Percentiles rank a stretch among this genome's conserved stretches.
Conservation (phyloP, 257 asterid genomes). For the Plantago major region DNA sequence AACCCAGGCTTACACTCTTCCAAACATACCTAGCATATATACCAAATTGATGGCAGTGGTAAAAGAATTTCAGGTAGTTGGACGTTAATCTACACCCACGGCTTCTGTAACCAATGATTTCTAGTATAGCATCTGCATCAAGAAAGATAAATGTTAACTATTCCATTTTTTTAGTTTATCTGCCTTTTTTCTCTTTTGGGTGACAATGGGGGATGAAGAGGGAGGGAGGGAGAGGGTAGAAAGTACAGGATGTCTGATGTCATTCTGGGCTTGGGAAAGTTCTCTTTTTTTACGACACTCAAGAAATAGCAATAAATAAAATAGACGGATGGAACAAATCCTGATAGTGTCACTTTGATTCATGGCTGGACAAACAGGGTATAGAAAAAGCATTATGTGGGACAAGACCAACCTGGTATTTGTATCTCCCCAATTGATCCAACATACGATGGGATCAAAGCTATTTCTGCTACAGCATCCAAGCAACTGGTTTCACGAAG, state of each 20-base stretch:
- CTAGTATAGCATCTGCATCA: slow-evolving; percentile 54
- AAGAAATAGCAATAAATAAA: slow-evolving; percentile 12
- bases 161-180: slow-evolving; percentile 12
- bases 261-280: too few relatives aligned
- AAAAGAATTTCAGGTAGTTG: slow-evolving; percentile 48
- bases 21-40: slow-evolving; percentile 57
- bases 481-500: slow-evolving; percentile 54
- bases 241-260: too few relatives aligned
- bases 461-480: slow-evolving; percentile 80
- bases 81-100: slow-evolving; percentile 22
- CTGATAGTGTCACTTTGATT: background rate
- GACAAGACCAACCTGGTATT: slow-evolving; percentile 51
- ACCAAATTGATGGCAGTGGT: slow-evolving; percentile 80
- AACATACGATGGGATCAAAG: slow-evolving; percentile 55
- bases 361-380: slow-evolving; percentile 9
- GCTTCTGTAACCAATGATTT: slow-evolving; percentile 42
- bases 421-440: slow-evolving; percentile 62
- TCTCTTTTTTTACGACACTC: slow-evolving; percentile 2
- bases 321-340: background rate
- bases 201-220: too few relatives aligned
- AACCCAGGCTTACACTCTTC: slow-evolving; percentile 18
- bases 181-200: background rate
- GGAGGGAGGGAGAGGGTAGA: too few relatives aligned
- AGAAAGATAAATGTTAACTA: slow-evolving; percentile 18
- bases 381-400: slow-evolving; percentile 7